A percentile compares a stretch with the other conserved stretches of the same genome.
These are phyloP conservation scores for Sisymbrium irio DNA, from an alignment of 345 rosid species.

Conservation along the genomic window DNA sequence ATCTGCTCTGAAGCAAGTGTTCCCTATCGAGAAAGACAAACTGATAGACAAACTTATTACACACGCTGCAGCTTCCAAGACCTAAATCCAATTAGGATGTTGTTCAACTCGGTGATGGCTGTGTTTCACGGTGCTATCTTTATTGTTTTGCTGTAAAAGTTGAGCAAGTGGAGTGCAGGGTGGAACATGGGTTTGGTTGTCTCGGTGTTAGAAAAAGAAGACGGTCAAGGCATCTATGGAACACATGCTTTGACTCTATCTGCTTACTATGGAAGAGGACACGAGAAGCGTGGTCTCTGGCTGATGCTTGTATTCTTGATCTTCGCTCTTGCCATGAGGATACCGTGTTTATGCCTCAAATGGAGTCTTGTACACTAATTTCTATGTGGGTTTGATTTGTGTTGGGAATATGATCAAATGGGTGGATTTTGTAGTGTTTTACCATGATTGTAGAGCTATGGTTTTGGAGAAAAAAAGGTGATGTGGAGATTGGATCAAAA, in stretches of 20 bases:
- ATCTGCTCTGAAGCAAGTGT: no score
- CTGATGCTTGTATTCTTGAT: constrained; percentile 40
- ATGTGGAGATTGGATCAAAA: constrained; percentile 36
- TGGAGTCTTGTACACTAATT: constrained; percentile 22
- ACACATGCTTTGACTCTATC: constrained; percentile 34
- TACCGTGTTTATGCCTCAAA: constrained; percentile 30
- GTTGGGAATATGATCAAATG: constrained; percentile 42
- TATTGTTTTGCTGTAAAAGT: constrained; percentile 26
- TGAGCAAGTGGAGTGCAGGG: constrained; percentile 43
- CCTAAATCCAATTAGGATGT: neutral
- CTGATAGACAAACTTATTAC: no score
- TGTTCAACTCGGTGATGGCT: neutral
- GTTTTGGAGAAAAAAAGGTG: constrained; percentile 31
- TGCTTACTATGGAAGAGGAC: constrained; percentile 32
- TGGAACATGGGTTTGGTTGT: constrained; percentile 47
- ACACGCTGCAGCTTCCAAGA: neutral
- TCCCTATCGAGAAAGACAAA: no score
- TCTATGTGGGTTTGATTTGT: constrained; percentile 21
- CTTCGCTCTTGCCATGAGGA: constrained; percentile 27
- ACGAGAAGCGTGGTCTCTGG: constrained; percentile 17
- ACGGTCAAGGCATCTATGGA: constrained; percentile 21
- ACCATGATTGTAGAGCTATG: constrained; percentile 35
- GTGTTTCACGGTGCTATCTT: constrained; percentile 29
- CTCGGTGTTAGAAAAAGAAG: constrained; percentile 36
- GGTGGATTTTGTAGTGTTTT: constrained; percentile 43